Evolutionary conservation across 2,329 filamentous ascomycete genomes (phyloP).

Genomic region (Exophiala oligosperma): DNA sequence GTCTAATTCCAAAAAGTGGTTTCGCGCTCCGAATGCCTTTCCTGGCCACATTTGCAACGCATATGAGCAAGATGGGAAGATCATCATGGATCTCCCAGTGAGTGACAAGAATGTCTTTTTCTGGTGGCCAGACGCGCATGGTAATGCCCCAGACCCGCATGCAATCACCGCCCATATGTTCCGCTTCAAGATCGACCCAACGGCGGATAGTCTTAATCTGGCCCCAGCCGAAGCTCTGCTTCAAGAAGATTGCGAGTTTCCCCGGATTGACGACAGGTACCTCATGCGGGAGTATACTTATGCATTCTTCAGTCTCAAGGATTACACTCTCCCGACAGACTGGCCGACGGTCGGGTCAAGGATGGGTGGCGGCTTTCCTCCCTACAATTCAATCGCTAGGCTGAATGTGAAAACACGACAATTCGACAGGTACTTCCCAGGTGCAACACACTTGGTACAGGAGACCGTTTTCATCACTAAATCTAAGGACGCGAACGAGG

Average conservation of each 20-base stretch:
- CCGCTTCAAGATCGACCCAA: constrained; percentile 33
- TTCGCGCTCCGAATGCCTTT: constrained; percentile 35
- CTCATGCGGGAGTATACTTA: constrained; percentile 37
- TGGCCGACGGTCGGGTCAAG: constrained; percentile 31
- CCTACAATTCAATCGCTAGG: constrained; percentile 52
- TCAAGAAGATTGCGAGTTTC: constrained; percentile 49
- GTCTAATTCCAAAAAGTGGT: constrained; percentile 35
- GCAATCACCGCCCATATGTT: constrained; percentile 30
- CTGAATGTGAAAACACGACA: constrained; percentile 39
- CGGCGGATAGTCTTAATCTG: constrained; percentile 29
- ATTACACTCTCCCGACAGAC: constrained; percentile 39
- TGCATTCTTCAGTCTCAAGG: constrained; percentile 48
- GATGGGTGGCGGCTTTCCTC: constrained; percentile 31
- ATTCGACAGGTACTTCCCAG: constrained; percentile 47
- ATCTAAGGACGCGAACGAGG: constrained; percentile 8
- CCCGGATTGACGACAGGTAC: constrained; percentile 51
- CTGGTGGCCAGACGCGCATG: constrained; percentile 43
- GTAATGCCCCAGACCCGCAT: constrained; percentile 36
- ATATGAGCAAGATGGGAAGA: constrained; percentile 36
- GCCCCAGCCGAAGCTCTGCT: constrained; percentile 27
- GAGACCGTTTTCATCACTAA: constrained; percentile 31
- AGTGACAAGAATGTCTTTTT: constrained; percentile 45
- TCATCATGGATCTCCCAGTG: constrained; percentile 39
- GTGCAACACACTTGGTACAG: constrained; percentile 38
- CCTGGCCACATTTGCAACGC: constrained; percentile 41